phyloP scores from a whole-genome alignment of 148 eudicot species.

The Camellia lanceoleosa region DNA sequence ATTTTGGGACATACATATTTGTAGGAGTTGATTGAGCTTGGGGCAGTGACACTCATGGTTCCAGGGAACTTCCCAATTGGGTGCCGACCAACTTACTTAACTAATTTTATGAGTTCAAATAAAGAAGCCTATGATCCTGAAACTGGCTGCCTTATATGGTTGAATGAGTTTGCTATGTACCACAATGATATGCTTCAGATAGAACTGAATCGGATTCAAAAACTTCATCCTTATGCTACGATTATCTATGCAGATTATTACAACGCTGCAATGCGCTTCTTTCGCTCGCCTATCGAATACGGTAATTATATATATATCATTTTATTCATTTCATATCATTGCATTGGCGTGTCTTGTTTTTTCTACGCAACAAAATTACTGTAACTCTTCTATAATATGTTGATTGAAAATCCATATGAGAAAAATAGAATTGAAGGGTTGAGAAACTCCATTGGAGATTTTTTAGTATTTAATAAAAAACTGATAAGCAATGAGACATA shows the following conservation, averaged over 20 bases:
- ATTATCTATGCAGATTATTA: constrained; percentile 44
- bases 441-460: too few relatives aligned
- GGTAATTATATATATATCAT: constrained; percentile 14
- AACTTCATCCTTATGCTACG: constrained; percentile 25
- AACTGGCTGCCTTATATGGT: constrained; percentile 36
- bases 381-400: background rate
- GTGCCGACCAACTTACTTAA: constrained; percentile 28
- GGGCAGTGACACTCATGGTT: constrained; percentile 33
- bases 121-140: constrained; percentile 27
- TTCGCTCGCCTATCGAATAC: constrained; percentile 25
- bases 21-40: constrained; percentile 40
- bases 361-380: background rate
- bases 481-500: too few relatives aligned
- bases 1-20: too few relatives aligned
- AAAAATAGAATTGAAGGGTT: too few relatives aligned
- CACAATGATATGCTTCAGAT: constrained; percentile 30
- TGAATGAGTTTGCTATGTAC: constrained; percentile 27
- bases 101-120: constrained; percentile 9
- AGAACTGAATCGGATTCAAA: constrained; percentile 16
- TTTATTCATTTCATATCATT: background rate
- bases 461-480: too few relatives aligned
- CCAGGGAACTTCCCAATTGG: constrained; percentile 44
- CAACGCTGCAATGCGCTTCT: constrained; percentile 30
- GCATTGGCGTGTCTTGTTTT: background rate
- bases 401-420: too few relatives aligned